Evolutionary conservation across 2,329 filamentous ascomycete genomes (phyloP).

Genomic region (Lasiodiplodia theobromae): DNA sequence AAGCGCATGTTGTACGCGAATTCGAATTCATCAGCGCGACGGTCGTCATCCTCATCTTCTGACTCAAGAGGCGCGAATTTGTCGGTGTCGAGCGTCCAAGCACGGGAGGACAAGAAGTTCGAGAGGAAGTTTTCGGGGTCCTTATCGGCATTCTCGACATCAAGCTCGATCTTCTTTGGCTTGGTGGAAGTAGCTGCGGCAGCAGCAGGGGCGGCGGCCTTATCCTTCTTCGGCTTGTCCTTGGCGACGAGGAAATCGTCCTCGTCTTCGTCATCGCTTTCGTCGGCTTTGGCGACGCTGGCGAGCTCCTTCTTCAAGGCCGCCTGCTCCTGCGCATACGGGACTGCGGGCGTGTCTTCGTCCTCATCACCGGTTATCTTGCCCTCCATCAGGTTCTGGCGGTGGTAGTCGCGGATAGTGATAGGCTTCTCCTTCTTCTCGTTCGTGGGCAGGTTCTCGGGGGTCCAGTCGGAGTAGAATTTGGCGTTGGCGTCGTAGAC

Average conservation of each 20-base stretch:
- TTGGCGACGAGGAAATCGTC: slow-evolving; percentile 79
- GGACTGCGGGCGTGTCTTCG: slow-evolving; percentile 65
- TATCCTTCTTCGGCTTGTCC: slow-evolving; percentile 50
- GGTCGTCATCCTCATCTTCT: slow-evolving; percentile 81
- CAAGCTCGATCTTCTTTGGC: slow-evolving; percentile 53
- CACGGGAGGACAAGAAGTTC: slow-evolving; percentile 91
- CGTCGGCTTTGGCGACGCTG: slow-evolving; percentile 63
- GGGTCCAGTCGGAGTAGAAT: slow-evolving; percentile 76
- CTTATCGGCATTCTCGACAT: slow-evolving; percentile 79
- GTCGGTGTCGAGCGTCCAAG: slow-evolving; percentile 76
- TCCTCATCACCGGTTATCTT: slow-evolving; percentile 66
- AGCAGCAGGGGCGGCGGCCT: background rate
- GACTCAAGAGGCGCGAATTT: slow-evolving; percentile 87
- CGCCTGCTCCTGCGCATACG: slow-evolving; percentile 89
- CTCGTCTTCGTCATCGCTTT: slow-evolving; percentile 57
- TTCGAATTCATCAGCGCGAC: slow-evolving; percentile 85
- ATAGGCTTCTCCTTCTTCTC: slow-evolving; percentile 81
- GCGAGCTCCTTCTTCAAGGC: slow-evolving; percentile 79
- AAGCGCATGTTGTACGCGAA: slow-evolving; percentile 95
- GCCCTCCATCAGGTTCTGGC: slow-evolving; percentile 83
- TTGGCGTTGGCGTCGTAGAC: slow-evolving; percentile 82
- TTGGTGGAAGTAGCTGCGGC: slow-evolving; percentile 41
- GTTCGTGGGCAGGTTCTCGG: slow-evolving; percentile 49
- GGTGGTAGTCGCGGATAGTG: slow-evolving; percentile 88
- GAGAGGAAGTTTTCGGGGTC: slow-evolving; percentile 93